These are phyloP conservation scores for Penicillium polonicum DNA, from an alignment of 2,329 filamentous ascomycete species.

Conservation along the genomic window DNA sequence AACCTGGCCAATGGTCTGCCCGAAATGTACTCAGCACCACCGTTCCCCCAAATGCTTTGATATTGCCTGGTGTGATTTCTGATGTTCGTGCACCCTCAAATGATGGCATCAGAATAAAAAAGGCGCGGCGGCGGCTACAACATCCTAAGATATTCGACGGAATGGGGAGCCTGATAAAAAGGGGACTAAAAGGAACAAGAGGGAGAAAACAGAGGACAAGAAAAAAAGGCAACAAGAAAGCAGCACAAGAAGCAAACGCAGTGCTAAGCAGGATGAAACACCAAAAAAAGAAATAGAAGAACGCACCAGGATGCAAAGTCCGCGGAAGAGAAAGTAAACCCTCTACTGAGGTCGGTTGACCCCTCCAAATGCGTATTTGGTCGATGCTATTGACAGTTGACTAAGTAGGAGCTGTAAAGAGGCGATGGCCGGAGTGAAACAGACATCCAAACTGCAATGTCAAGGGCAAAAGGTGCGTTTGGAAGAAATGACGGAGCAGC, in stretches of 20 bases:
- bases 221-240: not conserved
- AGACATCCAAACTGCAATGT: no score
- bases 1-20: constrained; percentile 51
- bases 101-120: constrained; percentile 51
- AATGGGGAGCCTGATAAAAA: not conserved
- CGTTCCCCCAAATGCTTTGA: not conserved
- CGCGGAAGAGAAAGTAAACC: not conserved
- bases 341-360: no score
- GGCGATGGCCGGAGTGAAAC: no score
- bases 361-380: no score
- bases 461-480: no score
- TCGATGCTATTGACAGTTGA: no score
- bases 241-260: constrained; percentile 1
- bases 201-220: not conserved
- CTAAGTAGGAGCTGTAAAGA: no score
- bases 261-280: constrained; percentile 5
- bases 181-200: not conserved
- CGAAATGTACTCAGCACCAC: constrained; percentile 38
- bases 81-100: constrained; percentile 38
- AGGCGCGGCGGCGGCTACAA: constrained; percentile 49
- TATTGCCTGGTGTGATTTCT: no score
- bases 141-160: constrained; percentile 18
- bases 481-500: not conserved
- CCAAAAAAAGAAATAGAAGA: constrained; percentile 12
- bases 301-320: not conserved